Percentiles rank a stretch among this genome's conserved stretches.
Evolutionary conservation across 495 filamentous ascomycete species (phyloP).

Genomic region (Tuber aestivum): DNA sequence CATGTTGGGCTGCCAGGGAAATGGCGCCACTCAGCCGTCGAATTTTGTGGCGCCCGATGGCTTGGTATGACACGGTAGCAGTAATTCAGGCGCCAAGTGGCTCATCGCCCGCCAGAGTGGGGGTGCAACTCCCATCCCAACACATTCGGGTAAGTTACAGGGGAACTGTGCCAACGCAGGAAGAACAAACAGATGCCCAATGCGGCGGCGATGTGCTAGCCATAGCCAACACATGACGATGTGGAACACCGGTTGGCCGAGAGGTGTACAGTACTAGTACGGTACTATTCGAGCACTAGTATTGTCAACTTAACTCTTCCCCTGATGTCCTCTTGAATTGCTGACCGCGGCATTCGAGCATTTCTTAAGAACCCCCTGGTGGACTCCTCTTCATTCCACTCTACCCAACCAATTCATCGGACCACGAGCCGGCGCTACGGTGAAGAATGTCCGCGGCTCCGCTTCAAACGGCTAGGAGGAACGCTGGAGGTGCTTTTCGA

Average conservation of each 20-base stretch:
- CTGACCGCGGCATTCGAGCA: neutral
- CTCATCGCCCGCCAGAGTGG: neutral
- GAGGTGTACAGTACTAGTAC: neutral
- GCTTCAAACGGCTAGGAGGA: neutral
- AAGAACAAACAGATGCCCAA: too few species aligned
- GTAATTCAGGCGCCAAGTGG: too few species aligned
- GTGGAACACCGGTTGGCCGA: neutral
- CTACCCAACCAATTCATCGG: neutral
- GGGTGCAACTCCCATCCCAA: neutral
- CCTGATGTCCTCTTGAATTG: too few species aligned
- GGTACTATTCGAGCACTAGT: neutral
- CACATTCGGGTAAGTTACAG: too few species aligned
- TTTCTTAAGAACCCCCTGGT: neutral
- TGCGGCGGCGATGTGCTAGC: too few species aligned
- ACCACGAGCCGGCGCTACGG: neutral
- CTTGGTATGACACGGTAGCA: too few species aligned
- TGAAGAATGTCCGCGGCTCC: neutral
- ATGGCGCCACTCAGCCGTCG: neutral
- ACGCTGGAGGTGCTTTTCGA: neutral
- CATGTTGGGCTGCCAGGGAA: neutral
- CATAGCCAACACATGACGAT: neutral
- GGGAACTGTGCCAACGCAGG: too few species aligned
- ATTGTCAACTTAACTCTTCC: too few species aligned
- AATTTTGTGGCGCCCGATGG: neutral
- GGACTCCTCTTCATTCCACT: neutral